These are phyloP conservation scores for Litchi chinensis DNA, from an alignment of 345 rosid genomes.

Conservation along the genomic window DNA sequence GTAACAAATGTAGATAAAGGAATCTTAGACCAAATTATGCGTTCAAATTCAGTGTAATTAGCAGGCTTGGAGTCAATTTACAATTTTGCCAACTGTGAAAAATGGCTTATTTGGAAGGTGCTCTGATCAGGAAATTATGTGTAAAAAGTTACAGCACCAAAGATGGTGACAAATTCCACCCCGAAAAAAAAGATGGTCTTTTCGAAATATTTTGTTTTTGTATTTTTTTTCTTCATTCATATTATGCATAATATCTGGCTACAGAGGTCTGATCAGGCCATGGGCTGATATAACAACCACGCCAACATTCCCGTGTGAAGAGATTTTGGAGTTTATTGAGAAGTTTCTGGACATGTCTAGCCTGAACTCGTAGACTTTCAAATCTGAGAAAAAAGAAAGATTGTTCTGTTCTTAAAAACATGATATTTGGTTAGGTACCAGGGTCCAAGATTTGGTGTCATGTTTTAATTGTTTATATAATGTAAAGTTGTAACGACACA, in stretches of 20 bases:
- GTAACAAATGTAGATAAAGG: not conserved
- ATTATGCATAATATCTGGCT: not conserved
- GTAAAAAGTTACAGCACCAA: not conserved
- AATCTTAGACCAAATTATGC: conserved; percentile 5
- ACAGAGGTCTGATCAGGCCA: not conserved
- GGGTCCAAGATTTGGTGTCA: conserved; percentile 3
- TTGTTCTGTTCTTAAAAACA: not conserved
- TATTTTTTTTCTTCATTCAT: too few relatives aligned
- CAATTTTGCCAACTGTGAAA: conserved; percentile 15
- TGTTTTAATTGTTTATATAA: not conserved
- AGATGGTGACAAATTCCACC: conserved; percentile 1
- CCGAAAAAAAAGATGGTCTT: too few relatives aligned
- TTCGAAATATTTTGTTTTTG: too few relatives aligned
- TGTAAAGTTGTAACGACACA: not conserved
- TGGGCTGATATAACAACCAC: not conserved
- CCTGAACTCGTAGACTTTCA: not conserved
- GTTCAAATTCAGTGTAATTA: conserved; percentile 2
- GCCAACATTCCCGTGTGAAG: not conserved
- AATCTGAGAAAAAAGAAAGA: not conserved
- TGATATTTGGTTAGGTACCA: not conserved
- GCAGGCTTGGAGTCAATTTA: not conserved
- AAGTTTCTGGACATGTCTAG: conserved; percentile 1
- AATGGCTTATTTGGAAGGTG: conserved; percentile 19
- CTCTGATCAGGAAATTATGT: conserved; percentile 3
- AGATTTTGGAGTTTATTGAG: not conserved